Base-by-base conservation (phyloP, 2,329 filamentous ascomycete genomes). In the Trichoderma guizhouense region DNA sequence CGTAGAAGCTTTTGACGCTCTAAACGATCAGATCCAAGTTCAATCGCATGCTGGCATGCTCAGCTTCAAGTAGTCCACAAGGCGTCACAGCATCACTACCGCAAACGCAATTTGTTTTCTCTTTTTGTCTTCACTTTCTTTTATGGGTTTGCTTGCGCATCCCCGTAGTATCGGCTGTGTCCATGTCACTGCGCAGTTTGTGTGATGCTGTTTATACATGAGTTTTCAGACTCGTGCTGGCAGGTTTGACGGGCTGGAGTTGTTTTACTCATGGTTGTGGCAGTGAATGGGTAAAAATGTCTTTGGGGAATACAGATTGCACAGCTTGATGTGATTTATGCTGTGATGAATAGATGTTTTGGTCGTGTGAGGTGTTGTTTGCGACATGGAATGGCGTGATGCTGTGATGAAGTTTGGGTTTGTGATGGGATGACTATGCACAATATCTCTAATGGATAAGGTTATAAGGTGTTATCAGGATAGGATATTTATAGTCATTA, bases 21-120 rank as follows among this genome's bases (percentile, higher is more conserved):
- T 2, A 43, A 5, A 18, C 24, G 5, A 43, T 62, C 14, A 8
- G 9, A 28, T 47, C 51, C 12, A 26, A 58, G 57, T 53, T 43
- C 5, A 18, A 21, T 32, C 15, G 21, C 39, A 39, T n/a, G 43
- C 39, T n/a, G 66, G 66, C 57, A 53, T 32, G 21, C 57, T 58
- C 39, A 32, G 21, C 66, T 62, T 69, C 66, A 69, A 69, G 66
- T 69, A 69, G 66, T 69, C 66, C n/a, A 53, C 7, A 21, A 34
- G 18, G 39, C 57, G 66, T 69, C 57, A 62, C 39, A 53, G 11
- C 57, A 69, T 69, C 57, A 58, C 66, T 69, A 57, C 57, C 21
- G n/a, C 57, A 62, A 62, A 9, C 39, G 36, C 9, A 62, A 2
- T 3, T 3, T 53, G 21, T 36, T 55, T 66, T 15, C 18, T 34